Base-by-base conservation (phyloP, 352 stramenopile genomes). In the Phytophthora rubi region DNA sequence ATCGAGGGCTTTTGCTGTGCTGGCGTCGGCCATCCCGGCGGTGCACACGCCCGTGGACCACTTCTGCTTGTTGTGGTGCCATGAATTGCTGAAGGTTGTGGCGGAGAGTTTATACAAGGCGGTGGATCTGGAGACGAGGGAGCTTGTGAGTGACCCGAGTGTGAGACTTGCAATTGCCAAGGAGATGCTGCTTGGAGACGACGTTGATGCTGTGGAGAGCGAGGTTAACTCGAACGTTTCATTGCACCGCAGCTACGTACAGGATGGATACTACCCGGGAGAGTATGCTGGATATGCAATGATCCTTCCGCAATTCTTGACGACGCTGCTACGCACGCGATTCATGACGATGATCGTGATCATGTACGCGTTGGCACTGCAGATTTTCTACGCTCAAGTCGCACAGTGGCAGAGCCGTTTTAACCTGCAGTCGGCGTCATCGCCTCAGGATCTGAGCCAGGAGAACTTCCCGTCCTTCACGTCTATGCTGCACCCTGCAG, bases 41-140 rank as follows among this genome's bases (percentile, higher is more conserved):
- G 85, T 97, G 10, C 42, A 79, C 30, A 71, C 85, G 28, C 77
- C 88, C 1, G 82, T 96, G 51, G 90, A 96, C 55, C 90, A 97
- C 47, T 73, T 92, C 18, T 93, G 89, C 59, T 65, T 97, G 60
- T 65, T 95, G 21, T 97, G 90, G 90, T 97, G 90, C 62, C 83
- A 94, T 69, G 83, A 95, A 32, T 71, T 97, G 32, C 71, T 97
- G 12, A 76, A 89, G 26, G 68, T 68, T 33, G 75, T 97, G 4
- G 85, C 86, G 0, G 58, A 79, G 33, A 93, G 86, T 54, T 70
- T 96, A 58, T 71, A 88, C 44, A 81, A 77, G n/a, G 68, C 85
- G 0, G 76, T 95, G 7, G 81, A 97, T 61, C 54, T 71, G 0
- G 62, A 83, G 2, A 85, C 71, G 2, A 75, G 72, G 3, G 71